Percentiles rank a stretch among this genome's conserved stretches.
These are phyloP conservation scores for Brassica rapa DNA, from an alignment of 345 rosid species.

Conservation along the genomic window DNA sequence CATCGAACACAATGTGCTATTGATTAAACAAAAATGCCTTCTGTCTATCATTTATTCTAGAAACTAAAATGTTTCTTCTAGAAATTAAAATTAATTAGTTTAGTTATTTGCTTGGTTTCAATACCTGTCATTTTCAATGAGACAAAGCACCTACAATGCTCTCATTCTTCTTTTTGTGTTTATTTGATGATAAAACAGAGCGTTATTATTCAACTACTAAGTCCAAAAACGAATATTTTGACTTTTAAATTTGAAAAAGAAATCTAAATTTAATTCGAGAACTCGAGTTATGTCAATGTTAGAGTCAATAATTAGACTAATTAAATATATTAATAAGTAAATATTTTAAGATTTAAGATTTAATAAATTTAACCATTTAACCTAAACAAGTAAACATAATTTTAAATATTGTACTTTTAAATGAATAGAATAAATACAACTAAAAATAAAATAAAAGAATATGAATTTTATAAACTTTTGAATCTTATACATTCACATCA, in stretches of 20 bases:
- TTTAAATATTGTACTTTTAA: no score
- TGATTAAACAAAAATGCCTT: conserved; percentile 28
- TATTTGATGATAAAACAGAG: conserved; percentile 6
- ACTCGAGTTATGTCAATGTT: neutral
- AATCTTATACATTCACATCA: no score
- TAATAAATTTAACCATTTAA: no score
- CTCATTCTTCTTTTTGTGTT: conserved; percentile 28
- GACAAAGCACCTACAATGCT: conserved; percentile 13
- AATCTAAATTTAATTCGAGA: neutral
- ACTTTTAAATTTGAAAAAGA: neutral
- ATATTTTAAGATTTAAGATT: no score
- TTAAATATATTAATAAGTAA: no score
- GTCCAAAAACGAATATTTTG: conserved; percentile 1
- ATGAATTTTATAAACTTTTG: no score
- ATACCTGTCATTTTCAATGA: conserved; percentile 17
- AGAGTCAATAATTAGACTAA: no score
- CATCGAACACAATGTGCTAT: conserved; percentile 34
- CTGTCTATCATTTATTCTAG: conserved; percentile 8
- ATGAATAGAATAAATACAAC: no score
- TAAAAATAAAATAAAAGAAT: no score
- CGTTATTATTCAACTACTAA: neutral
- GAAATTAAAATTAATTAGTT: neutral
- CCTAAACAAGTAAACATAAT: no score
- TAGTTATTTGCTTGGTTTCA: conserved; percentile 28
- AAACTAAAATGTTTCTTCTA: neutral